Evolutionary conservation across 78 protist species (phyloP), one percentile per base, ranked within the genome.

Genomic region (Fonticula alba): DNA sequence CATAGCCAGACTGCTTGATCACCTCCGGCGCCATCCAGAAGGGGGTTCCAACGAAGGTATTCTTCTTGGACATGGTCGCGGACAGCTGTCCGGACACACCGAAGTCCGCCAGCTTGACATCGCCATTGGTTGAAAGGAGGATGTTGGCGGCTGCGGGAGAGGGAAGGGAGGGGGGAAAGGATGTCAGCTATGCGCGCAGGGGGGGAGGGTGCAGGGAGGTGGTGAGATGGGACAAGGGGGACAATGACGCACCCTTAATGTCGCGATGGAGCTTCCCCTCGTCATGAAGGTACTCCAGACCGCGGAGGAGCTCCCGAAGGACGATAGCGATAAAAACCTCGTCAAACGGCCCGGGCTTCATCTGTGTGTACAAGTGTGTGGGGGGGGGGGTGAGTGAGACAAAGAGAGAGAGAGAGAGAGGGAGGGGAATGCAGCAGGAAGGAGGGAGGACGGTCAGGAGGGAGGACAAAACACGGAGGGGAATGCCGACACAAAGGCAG

Each of bases 21-120:
- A 93, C 93, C 60, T 87, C 97, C n/a, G 97, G 97, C 1, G 97
- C 96, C 96, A 88, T 87, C 92, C 92, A 92, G 72, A 79, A 81
- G 46, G 91, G 93, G 11, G 92, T 82, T 14, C 98, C 98, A 38
- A 87, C 90, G 49, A 89, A 85, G 26, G 96, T 89, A 59, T 83
- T 69, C 49, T 90, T 35, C 76, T 87, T 87, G 19, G 80, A 52
- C 83, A 78, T 69, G 38, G 85, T 84, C 27, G 73, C 83, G 1
- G 79, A 9, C 3, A 38, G 51, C 68, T 89, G 90, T 2, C 94
- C 94, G 14, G 86, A 52, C 11, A 93, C 98, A 26, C 99, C 99
- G 72, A 95, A 93, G 58, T 95, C 99, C 29, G 96, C 97, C 10
- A 95, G 77, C 74, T 88, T 91, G 41, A 89, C 93, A 15, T 62